A percentile compares a stretch with the other conserved stretches of the same genome.
Evolutionary conservation across 495 filamentous ascomycete genomes (phyloP).

Genomic region (Tuber borchii): DNA sequence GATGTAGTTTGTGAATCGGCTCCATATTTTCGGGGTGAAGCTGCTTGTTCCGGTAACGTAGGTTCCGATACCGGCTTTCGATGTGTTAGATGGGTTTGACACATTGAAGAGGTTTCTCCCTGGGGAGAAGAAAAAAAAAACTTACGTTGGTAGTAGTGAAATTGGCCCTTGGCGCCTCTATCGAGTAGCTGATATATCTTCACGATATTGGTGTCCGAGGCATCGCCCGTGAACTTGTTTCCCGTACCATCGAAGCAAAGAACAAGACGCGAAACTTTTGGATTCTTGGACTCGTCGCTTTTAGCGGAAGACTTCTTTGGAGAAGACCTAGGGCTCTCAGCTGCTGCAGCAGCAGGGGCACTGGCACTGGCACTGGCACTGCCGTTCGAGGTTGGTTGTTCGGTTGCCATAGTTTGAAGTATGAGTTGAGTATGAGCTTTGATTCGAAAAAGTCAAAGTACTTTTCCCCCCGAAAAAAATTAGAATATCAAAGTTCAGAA

Average conservation of each 20-base stretch:
- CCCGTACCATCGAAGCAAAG: constrained; percentile 50
- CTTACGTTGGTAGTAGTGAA: constrained; percentile 45
- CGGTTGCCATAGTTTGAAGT: background rate
- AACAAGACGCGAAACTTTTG: constrained; percentile 29
- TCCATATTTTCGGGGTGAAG: constrained; percentile 17
- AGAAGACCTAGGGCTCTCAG: background rate
- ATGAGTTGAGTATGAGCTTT: background rate
- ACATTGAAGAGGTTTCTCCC: background rate
- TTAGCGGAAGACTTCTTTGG: background rate
- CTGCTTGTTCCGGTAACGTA: constrained; percentile 18
- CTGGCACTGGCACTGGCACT: background rate
- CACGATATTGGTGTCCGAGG: constrained; percentile 47
- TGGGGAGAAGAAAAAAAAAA: background rate
- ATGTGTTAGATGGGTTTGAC: background rate
- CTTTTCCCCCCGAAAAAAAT: background rate
- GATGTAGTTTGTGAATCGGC: constrained; percentile 17
- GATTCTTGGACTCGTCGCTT: background rate
- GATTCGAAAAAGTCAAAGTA: background rate
- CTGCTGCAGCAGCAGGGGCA: background rate
- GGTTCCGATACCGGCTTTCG: constrained; percentile 33
- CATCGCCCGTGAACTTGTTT: constrained; percentile 45
- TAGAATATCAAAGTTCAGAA: background rate
- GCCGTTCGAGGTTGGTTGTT: background rate
- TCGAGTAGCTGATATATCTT: constrained; percentile 47
- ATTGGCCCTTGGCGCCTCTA: constrained; percentile 40